Percentiles rank a stretch among this genome's conserved stretches.
Conservation (phyloP, 1,139 yeast genomes). For the Blastobotrys illinoisensis region DNA sequence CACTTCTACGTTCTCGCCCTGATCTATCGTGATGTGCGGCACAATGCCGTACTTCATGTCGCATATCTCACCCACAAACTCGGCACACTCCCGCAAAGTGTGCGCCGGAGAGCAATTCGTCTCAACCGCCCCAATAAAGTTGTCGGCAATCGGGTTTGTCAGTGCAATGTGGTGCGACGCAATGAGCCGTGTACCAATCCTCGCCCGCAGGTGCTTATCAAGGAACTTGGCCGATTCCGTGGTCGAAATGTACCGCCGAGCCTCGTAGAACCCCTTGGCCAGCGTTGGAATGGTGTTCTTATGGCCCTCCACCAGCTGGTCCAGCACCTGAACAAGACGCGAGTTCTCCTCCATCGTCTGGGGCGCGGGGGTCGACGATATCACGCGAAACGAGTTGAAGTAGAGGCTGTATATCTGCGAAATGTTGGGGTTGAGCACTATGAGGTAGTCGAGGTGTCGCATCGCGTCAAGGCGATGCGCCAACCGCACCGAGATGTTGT, state of each 20-base stretch:
- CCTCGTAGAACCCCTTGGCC: conserved; percentile 80
- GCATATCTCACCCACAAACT: conserved; percentile 75
- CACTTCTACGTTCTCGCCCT: conserved; percentile 45
- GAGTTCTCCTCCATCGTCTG: conserved; percentile 50
- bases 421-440: conserved; percentile 81
- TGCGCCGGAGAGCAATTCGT: conserved; percentile 57
- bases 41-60: conserved; percentile 73
- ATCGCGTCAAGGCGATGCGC: conserved; percentile 63
- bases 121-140: conserved; percentile 67
- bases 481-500: conserved; percentile 40
- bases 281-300: conserved; percentile 75
- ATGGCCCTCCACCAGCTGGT: conserved; percentile 64
- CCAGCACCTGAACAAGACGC: conserved; percentile 46
- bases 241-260: conserved; percentile 47
- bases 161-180: conserved; percentile 79
- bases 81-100: conserved; percentile 57
- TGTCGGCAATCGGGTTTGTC: conserved; percentile 41
- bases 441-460: conserved; percentile 72
- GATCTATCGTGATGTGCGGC: conserved; percentile 55
- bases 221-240: conserved; percentile 54
- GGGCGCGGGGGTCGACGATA: conserved; percentile 43
- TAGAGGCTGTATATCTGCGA: conserved; percentile 75
- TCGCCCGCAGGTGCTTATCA: conserved; percentile 72
- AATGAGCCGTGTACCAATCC: conserved; percentile 78
- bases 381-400: conserved; percentile 60